A percentile compares a stretch with the other conserved stretches of the same genome.
phyloP scores from a whole-genome alignment of 2,329 filamentous ascomycete genomes.

The Cytospora leucostoma region DNA sequence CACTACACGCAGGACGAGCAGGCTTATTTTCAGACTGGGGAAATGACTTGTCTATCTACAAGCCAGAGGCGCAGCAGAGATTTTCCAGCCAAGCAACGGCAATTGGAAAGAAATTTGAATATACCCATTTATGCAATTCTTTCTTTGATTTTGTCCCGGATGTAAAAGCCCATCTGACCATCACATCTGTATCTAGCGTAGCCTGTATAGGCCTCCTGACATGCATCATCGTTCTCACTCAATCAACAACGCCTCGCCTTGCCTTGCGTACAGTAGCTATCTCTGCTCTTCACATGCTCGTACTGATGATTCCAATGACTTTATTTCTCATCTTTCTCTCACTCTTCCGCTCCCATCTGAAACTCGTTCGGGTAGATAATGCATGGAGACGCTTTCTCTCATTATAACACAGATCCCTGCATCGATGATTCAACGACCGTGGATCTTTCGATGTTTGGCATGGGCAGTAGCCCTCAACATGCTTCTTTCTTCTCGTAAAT shows the following conservation, averaged over 20 bases:
- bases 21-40: background rate
- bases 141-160: slow-evolving; percentile 7
- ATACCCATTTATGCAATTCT: slow-evolving; percentile 11
- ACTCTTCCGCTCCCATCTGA: background rate
- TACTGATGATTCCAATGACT: slow-evolving; percentile 13
- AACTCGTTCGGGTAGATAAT: background rate
- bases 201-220: background rate
- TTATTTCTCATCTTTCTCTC: slow-evolving; percentile 10
- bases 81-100: background rate
- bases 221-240: slow-evolving; percentile 17
- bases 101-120: background rate
- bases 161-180: slow-evolving; percentile 14
- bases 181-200: slow-evolving; percentile 11
- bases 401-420: background rate
- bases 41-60: background rate
- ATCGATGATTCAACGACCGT: background rate
- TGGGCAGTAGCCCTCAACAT: background rate
- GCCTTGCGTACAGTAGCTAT: slow-evolving; percentile 7
- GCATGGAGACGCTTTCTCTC: background rate
- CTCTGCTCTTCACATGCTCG: slow-evolving; percentile 14
- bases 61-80: background rate
- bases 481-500: slow-evolving; percentile 5
- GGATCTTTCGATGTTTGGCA: background rate
- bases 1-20: background rate
- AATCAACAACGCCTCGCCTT: slow-evolving; percentile 23